Evolutionary conservation across 306 rosid species (phyloP).

Genomic region (Potentilla sterilis): DNA sequence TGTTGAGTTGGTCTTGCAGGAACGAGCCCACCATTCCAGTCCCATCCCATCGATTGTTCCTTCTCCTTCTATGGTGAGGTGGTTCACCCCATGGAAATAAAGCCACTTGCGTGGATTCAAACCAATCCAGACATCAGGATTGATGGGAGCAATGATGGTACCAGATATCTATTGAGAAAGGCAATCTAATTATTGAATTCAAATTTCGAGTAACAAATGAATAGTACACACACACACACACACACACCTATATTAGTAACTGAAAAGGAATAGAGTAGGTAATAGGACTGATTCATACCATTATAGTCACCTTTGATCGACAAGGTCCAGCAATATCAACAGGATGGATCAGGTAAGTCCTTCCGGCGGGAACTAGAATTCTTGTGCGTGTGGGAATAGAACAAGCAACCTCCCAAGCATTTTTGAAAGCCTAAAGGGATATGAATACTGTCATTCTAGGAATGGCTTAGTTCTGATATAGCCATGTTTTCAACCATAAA

Average conservation of each 20-base stretch:
- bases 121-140: constrained; percentile 66
- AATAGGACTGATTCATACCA: constrained; percentile 41
- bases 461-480: neutral
- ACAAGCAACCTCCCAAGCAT: constrained; percentile 73
- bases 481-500: neutral
- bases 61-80: constrained; percentile 74
- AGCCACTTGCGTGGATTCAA: constrained; percentile 66
- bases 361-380: constrained; percentile 51
- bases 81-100: constrained; percentile 63
- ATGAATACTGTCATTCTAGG: neutral
- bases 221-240: neutral
- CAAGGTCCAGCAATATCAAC: constrained; percentile 74
- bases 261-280: neutral
- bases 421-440: constrained; percentile 55
- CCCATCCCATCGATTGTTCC: constrained; percentile 86
- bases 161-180: constrained; percentile 57
- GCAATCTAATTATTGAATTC: constrained; percentile 15
- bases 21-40: constrained; percentile 82
- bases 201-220: neutral
- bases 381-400: constrained; percentile 34
- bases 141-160: constrained; percentile 64
- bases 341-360: constrained; percentile 59
- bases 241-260: neutral
- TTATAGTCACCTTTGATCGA: constrained; percentile 57
- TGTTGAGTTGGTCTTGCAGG: constrained; percentile 70